Conservation (phyloP, 2,329 filamentous ascomycete species). For the Aspergillus udagawae region DNA sequence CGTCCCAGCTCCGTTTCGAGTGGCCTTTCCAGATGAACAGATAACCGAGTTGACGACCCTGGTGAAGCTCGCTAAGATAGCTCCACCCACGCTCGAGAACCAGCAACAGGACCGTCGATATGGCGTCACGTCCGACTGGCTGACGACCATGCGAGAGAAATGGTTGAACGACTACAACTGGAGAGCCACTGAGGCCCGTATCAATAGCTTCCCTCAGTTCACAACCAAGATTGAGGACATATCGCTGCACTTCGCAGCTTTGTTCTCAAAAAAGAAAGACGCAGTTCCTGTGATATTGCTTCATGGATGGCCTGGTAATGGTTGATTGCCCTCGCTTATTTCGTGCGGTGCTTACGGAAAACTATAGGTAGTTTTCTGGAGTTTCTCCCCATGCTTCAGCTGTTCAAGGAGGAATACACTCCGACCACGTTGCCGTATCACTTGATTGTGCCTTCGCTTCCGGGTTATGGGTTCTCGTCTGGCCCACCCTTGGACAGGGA, state of each 20-base stretch:
- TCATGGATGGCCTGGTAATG: slow-evolving; percentile 34
- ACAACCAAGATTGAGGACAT: slow-evolving; percentile 41
- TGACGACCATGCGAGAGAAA: slow-evolving; percentile 36
- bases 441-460: slow-evolving; percentile 29
- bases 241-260: slow-evolving; percentile 46
- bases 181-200: slow-evolving; percentile 35
- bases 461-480: slow-evolving; percentile 29
- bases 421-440: slow-evolving; percentile 26
- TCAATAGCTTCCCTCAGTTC: slow-evolving; percentile 52
- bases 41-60: slow-evolving; percentile 46
- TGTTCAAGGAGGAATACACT: slow-evolving; percentile 23
- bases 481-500: slow-evolving; percentile 25
- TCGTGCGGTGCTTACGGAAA: background rate
- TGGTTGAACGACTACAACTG: slow-evolving; percentile 49
- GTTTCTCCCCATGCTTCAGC: slow-evolving; percentile 28
- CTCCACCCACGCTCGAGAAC: slow-evolving; percentile 49
- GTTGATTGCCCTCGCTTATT: background rate
- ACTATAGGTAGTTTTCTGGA: slow-evolving; percentile 29
- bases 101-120: slow-evolving; percentile 38
- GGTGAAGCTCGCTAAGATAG: slow-evolving; percentile 47
- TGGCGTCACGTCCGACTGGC: slow-evolving; percentile 48
- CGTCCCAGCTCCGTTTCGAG: slow-evolving; percentile 40
- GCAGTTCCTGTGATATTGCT: slow-evolving; percentile 47
- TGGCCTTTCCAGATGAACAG: slow-evolving; percentile 41
- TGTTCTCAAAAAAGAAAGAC: slow-evolving; percentile 45